A percentile compares a stretch with the other conserved stretches of the same genome.
Conservation (phyloP, 2,329 filamentous ascomycete genomes). For the Hirsutella rhossiliensis region DNA sequence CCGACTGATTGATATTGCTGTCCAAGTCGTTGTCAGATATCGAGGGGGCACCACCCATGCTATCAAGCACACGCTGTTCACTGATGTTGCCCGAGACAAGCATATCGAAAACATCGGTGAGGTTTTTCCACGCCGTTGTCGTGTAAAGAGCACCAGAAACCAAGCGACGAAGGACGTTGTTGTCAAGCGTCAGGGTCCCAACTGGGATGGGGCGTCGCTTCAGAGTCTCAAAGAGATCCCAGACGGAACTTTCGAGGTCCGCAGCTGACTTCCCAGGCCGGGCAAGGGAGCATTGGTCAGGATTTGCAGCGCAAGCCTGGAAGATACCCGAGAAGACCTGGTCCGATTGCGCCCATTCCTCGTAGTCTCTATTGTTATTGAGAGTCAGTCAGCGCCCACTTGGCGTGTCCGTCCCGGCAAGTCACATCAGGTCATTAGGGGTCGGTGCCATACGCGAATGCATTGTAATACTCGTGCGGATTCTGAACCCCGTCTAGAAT, state of each 20-base stretch:
- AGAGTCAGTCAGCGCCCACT: neutral
- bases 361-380: constrained; percentile 9
- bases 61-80: neutral
- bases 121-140: constrained; percentile 21
- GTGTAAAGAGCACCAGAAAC: constrained; percentile 5
- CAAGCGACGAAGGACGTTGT: constrained; percentile 6
- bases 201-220: constrained; percentile 2
- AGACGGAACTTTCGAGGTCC: constrained; percentile 10
- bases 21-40: neutral
- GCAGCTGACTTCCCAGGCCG: constrained; percentile 5
- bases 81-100: constrained; percentile 18
- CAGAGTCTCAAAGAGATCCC: neutral
- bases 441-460: constrained; percentile 7
- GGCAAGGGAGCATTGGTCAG: constrained; percentile 11
- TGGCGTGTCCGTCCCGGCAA: no score
- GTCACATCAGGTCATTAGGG: no score
- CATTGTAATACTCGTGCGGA: constrained; percentile 17
- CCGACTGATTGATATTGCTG: neutral
- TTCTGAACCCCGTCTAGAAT: constrained; percentile 20
- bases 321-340: constrained; percentile 13
- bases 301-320: constrained; percentile 10
- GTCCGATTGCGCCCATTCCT: constrained; percentile 13
- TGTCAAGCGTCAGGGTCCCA: constrained; percentile 7
- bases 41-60: neutral
- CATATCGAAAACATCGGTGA: constrained; percentile 24